A percentile compares a stretch with the other conserved stretches of the same genome.
These are phyloP conservation scores for Colletotrichum brevisporum DNA, from an alignment of 2,329 filamentous ascomycete genomes.

Conservation along the genomic window DNA sequence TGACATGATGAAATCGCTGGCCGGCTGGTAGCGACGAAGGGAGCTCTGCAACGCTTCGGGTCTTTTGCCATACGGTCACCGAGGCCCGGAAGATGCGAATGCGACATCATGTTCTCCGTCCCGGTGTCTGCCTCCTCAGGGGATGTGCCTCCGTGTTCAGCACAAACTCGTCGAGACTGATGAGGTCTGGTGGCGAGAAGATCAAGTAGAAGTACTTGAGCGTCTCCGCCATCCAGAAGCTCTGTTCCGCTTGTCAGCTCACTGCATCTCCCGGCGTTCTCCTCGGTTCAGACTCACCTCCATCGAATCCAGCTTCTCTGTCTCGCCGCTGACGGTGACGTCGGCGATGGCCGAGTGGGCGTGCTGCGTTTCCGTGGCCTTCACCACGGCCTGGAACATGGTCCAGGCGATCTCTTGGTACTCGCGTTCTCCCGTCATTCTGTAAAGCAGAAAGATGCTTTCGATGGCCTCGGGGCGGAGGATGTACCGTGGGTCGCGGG, in stretches of 20 bases:
- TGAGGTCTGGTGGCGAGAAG: constrained; percentile 73
- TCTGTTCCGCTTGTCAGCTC: constrained; percentile 57
- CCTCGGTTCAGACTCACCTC: constrained; percentile 46
- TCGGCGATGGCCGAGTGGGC: constrained; percentile 65
- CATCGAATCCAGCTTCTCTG: constrained; percentile 56
- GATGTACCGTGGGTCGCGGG: constrained; percentile 64
- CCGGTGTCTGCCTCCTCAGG: constrained; percentile 41
- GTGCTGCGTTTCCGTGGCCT: constrained; percentile 60
- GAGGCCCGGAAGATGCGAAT: too few species aligned
- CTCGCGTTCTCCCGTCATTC: constrained; percentile 62
- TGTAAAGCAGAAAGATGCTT: constrained; percentile 68
- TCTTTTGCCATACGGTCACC: too few species aligned
- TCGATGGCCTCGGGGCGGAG: constrained; percentile 67
- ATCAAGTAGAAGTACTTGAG: constrained; percentile 83
- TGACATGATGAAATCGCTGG: constrained; percentile 7
- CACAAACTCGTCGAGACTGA: constrained; percentile 78
- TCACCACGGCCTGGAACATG: constrained; percentile 65
- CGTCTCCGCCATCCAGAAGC: constrained; percentile 81
- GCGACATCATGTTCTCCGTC: background rate
- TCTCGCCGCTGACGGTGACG: constrained; percentile 62
- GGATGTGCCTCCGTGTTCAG: constrained; percentile 70
- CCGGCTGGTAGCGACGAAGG: too few species aligned
- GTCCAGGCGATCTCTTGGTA: constrained; percentile 67
- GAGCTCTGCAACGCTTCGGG: too few species aligned
- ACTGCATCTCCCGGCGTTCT: background rate